Evolutionary conservation across 768 basidiomycete species (phyloP).

Genomic region (Hygrophoropsis aurantiaca): DNA sequence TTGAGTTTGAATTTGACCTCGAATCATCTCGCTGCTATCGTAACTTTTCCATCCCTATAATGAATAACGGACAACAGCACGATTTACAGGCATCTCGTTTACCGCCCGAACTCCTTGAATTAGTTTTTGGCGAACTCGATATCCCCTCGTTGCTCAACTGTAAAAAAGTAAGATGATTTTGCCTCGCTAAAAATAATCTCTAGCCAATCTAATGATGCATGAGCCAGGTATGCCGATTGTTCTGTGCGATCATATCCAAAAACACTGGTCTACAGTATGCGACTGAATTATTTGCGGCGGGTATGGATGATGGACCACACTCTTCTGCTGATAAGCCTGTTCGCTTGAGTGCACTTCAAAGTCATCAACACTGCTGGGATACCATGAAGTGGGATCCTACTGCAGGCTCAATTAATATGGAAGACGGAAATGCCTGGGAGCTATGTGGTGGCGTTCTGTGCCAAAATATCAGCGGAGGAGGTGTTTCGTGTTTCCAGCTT

Average conservation of each 20-base stretch:
- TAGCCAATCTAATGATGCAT: too few relatives aligned
- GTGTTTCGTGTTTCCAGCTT: constrained; percentile 22
- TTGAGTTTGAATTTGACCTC: too few relatives aligned
- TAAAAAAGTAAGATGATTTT: too few relatives aligned
- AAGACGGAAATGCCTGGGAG: constrained; percentile 30
- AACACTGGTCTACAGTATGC: constrained; percentile 29
- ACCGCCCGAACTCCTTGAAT: too few relatives aligned
- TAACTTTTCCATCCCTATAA: too few relatives aligned
- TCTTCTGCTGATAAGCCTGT: constrained; percentile 16
- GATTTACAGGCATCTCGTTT: too few relatives aligned
- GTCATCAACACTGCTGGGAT: constrained; percentile 29
- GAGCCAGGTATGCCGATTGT: constrained; percentile 32
- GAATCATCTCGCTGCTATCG: too few relatives aligned
- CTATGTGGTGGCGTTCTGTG: constrained; percentile 34
- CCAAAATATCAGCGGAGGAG: constrained; percentile 16
- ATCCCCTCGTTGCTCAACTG: too few relatives aligned
- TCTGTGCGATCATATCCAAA: constrained; percentile 22
- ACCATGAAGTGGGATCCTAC: constrained; percentile 18
- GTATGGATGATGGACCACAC: constrained; percentile 22
- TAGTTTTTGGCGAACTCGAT: too few relatives aligned
- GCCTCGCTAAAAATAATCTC: too few relatives aligned
- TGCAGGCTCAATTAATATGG: constrained; percentile 12
- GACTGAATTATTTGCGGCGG: constrained; percentile 27
- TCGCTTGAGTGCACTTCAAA: constrained; percentile 25
- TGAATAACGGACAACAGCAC: too few relatives aligned